Conservation (phyloP, 768 basidiomycete species). For the Megacollybia marginata region DNA sequence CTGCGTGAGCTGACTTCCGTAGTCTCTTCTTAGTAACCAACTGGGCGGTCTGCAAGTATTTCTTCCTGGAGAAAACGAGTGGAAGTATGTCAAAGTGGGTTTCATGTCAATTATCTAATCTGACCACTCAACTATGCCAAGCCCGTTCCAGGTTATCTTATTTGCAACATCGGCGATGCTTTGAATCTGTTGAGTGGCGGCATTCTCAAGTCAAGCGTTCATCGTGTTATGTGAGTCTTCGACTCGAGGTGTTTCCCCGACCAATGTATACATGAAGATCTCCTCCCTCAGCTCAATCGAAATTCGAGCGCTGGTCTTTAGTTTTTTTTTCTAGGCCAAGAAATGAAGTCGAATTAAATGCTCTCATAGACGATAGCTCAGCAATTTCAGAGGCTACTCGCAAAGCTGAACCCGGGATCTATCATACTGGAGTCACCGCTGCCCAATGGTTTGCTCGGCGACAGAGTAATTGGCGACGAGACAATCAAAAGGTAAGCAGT, state of each 20-base stretch:
- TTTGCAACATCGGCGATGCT: slow-evolving; percentile 41
- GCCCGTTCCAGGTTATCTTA: slow-evolving; percentile 32
- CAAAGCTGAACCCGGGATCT: slow-evolving; percentile 21
- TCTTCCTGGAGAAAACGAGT: slow-evolving; percentile 33
- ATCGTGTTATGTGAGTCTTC: slow-evolving; percentile 36
- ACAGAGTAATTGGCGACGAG: slow-evolving; percentile 11
- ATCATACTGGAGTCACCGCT: slow-evolving; percentile 9
- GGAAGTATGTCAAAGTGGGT: slow-evolving; percentile 37
- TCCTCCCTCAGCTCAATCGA: slow-evolving; percentile 33
- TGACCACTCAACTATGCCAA: slow-evolving; percentile 5
- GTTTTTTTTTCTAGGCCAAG: slow-evolving; percentile 43
- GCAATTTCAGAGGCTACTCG: slow-evolving; percentile 27
- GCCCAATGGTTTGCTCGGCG: slow-evolving; percentile 22
- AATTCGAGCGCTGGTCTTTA: slow-evolving; percentile 36
- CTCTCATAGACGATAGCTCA: slow-evolving; percentile 28
- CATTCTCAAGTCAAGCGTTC: slow-evolving; percentile 40
- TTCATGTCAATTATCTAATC: not conserved
- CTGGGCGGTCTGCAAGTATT: slow-evolving; percentile 43
- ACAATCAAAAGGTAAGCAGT: slow-evolving; percentile 12
- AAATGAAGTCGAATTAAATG: slow-evolving; percentile 24
- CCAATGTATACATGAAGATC: slow-evolving; percentile 16
- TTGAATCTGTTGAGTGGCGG: slow-evolving; percentile 40
- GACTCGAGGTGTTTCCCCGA: not conserved
- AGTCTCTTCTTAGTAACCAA: slow-evolving; percentile 40
- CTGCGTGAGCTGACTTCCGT: not conserved